Evolutionary conservation across 106 monocot genomes (phyloP), one percentile per base, ranked within the genome.

Genomic region (Acorus gramineus): DNA sequence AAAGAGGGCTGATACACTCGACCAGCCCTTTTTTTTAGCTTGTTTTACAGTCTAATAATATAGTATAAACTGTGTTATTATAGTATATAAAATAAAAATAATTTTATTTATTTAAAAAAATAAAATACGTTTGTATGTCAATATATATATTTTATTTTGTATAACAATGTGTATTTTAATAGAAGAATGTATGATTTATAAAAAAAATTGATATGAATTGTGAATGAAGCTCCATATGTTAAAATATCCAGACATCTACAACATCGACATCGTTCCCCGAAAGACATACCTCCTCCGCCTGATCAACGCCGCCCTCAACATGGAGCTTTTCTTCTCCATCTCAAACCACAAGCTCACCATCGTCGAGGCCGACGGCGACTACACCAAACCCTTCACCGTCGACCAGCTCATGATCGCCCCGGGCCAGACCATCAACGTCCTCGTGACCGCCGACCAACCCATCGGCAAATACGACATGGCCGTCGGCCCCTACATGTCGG

Each of bases 301-400:
- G 5, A 72, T 76, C 8, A 76, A 68, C 59, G 76, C 80, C 3
- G 80, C 42, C 59, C 71, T 81, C 42, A 72, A 78, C 68, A 67
- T 50, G 42, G 80, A 81, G n/a, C 50, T 57, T 5, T 81, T 76
- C 72, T 81, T 81, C 76, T 64, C 71, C 47, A 72, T 75, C 14
- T 59, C 75, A 55, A 58, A 55, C 53, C 72, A 81, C 68, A 70
- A 62, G 12, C 49, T 81, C 14, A 81, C 76, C 47, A 56, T 81
- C 44, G 80, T 81, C 2, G 80, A 68, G 55, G 57, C 76, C 3
- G 80, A 81, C 52, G 63, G 58, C 10, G 59, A 62, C 42, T 81
- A 81, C 76, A 71, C 44, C 6, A 81, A 81, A 13, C 80, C 80
- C 4, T 68, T 76, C 59, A 64, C 57, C 5, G 49, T 52, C 1